Base-by-base conservation (phyloP, 257 asterid genomes). In the Henckelia pumila region DNA sequence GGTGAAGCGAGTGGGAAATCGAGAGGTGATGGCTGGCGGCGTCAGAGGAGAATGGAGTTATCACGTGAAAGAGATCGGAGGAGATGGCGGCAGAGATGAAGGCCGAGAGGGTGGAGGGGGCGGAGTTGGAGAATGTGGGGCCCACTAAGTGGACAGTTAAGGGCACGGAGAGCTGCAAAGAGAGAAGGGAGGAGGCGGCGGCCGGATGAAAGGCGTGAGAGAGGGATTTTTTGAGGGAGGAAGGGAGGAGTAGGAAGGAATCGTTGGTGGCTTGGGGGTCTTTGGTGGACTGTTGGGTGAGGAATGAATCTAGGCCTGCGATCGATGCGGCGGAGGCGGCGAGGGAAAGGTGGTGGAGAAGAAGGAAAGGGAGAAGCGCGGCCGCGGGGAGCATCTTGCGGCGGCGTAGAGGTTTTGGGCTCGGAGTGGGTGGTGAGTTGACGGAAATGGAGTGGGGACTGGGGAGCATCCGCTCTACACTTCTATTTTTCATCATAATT, bases 1-100 rank as follows among this genome's bases (percentile, higher is more conserved):
- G 85, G 66, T 92, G 95, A 73, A 88, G 96, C 1, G 95, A 83
- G 72, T 92, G 98, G 52, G 95, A 88, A 21, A 92, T 17, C 0
- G 97, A 81, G 44, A 89, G 84, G 24, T 83, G 90, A 74, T 92
- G 98, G 28, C 65, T 16, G 33, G 68, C 22, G 20, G 78, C 61
- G 59, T 73, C 33, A 64, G 71, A 24, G 60, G 88, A 57, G 76
- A 82, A 82, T 8, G 96, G 96, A 52, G 96, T 80, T 83, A 88
- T 89, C 82, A 89, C 95, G 80, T 88, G 97, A 95, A 82, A 92
- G 73, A 61, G 82, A 70, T 88, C 96, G 84, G 93, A 82, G 75
- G 97, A 82, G 75, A 89, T 57, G 68, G 93, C 74, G 72, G 97
- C 88, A 59, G 71, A 7, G 75, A 92, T 26, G 80, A 83, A 86